Percentiles rank a stretch among this genome's conserved stretches.
Evolutionary conservation across 1,284 basidiomycete genomes (phyloP).

Genomic region (Mycena citricolor): DNA sequence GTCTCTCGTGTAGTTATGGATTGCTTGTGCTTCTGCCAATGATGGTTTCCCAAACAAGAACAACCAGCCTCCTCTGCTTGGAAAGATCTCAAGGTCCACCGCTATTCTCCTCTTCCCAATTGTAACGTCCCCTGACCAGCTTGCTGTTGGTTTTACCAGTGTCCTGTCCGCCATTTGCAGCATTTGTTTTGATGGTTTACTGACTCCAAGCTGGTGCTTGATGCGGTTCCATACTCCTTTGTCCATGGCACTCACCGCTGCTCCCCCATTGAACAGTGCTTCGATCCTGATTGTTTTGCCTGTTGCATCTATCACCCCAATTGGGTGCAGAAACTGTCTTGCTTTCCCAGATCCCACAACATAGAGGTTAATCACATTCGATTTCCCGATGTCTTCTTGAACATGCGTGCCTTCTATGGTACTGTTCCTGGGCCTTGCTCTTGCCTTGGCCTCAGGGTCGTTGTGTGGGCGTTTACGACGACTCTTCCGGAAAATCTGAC

Average conservation of each 20-base stretch:
- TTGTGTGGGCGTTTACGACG: constrained; percentile 13
- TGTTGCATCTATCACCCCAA: not conserved
- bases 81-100: constrained; percentile 15
- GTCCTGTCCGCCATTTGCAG: constrained; percentile 15
- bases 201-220: constrained; percentile 1
- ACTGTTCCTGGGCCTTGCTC: constrained; percentile 2
- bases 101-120: not conserved
- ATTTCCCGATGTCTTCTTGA: not conserved
- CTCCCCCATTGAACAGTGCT: constrained; percentile 13
- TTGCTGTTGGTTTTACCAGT: not conserved
- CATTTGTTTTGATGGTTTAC: not conserved
- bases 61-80: constrained; percentile 12
- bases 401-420: constrained; percentile 3
- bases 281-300: constrained; percentile 11
- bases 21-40: not conserved
- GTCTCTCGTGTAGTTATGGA: constrained; percentile 14
- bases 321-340: constrained; percentile 8
- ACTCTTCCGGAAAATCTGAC: constrained; percentile 18
- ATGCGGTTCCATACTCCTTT: constrained; percentile 1
- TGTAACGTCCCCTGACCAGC: constrained; percentile 1
- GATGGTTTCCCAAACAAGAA: constrained; percentile 18
- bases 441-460: constrained; percentile 5
- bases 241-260: constrained; percentile 13
- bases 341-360: constrained; percentile 10
- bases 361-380: constrained; percentile 14